Conservation (phyloP, 495 filamentous ascomycete species). For the Chaetomium cochliodes region DNA sequence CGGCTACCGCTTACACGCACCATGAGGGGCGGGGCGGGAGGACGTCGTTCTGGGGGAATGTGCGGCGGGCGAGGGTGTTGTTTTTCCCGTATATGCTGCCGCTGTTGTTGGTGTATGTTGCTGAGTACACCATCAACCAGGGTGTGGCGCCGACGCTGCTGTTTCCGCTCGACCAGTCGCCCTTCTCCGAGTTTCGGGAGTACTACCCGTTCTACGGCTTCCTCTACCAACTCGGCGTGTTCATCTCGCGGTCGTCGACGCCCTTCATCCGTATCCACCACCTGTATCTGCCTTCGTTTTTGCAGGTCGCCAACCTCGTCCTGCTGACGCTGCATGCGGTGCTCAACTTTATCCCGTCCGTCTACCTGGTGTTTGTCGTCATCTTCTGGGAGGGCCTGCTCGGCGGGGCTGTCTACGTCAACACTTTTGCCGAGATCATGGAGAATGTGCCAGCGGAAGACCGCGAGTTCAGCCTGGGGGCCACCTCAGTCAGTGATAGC, state of each 20-base stretch:
- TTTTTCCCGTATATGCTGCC: constrained; percentile 76
- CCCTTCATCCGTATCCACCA: constrained; percentile 79
- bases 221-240: constrained; percentile 91
- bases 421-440: constrained; percentile 89
- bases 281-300: constrained; percentile 78
- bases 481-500: constrained; percentile 88
- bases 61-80: constrained; percentile 44
- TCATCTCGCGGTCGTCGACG: constrained; percentile 85
- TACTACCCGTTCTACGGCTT: constrained; percentile 89
- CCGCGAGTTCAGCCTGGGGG: constrained; percentile 85
- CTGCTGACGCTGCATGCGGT: constrained; percentile 73
- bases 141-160: constrained; percentile 85
- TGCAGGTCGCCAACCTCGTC: constrained; percentile 77
- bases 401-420: constrained; percentile 89
- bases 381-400: constrained; percentile 96
- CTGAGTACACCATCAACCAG: constrained; percentile 96
- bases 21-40: constrained; percentile 23
- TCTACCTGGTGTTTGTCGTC: constrained; percentile 77
- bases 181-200: constrained; percentile 77
- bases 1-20: constrained; percentile 32
- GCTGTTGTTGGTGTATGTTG: constrained; percentile 85
- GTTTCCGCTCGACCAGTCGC: constrained; percentile 71
- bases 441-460: constrained; percentile 73
- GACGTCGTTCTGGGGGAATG: constrained; percentile 45
- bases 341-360: constrained; percentile 72